Conservation (phyloP, 2,329 filamentous ascomycete genomes). For the Penicillium olsonii region DNA sequence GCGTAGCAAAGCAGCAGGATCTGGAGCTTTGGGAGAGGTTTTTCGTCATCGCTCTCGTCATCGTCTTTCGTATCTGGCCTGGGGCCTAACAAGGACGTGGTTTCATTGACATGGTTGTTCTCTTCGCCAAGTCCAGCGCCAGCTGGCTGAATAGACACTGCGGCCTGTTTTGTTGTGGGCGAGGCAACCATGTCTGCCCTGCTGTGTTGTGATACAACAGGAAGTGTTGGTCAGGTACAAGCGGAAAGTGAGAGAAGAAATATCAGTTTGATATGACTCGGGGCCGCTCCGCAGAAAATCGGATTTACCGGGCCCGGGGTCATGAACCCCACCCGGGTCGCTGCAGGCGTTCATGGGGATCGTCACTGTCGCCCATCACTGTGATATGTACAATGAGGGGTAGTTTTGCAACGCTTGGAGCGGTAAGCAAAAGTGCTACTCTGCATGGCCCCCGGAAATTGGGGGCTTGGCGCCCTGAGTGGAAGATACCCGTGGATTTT, state of each 20-base stretch:
- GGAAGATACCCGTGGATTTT: neutral
- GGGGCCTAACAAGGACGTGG: conserved; percentile 16
- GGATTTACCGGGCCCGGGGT: neutral
- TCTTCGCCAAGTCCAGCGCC: conserved; percentile 3
- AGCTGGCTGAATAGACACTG: neutral
- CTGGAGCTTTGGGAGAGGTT: conserved; percentile 62
- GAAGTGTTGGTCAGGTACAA: neutral
- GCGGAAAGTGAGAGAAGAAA: neutral
- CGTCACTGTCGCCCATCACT: too few relatives aligned
- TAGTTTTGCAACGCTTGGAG: too few relatives aligned
- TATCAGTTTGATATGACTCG: neutral
- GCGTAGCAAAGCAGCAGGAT: conserved; percentile 73
- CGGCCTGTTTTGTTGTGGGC: neutral
- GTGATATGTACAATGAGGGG: too few relatives aligned
- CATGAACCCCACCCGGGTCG: neutral
- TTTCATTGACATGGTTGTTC: conserved; percentile 14
- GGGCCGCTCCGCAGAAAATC: neutral
- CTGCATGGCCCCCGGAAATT: too few relatives aligned
- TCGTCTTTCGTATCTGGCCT: neutral
- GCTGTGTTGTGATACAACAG: neutral
- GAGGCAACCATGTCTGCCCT: neutral
- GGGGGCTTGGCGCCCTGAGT: too few relatives aligned
- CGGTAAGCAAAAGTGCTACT: too few relatives aligned
- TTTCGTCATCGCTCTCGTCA: conserved; percentile 40
- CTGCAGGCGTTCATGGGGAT: too few relatives aligned